Percentiles rank a stretch among this genome's conserved stretches.
Conservation (phyloP, 1,284 basidiomycete species). For the Cryptococcus sp. region DNA sequence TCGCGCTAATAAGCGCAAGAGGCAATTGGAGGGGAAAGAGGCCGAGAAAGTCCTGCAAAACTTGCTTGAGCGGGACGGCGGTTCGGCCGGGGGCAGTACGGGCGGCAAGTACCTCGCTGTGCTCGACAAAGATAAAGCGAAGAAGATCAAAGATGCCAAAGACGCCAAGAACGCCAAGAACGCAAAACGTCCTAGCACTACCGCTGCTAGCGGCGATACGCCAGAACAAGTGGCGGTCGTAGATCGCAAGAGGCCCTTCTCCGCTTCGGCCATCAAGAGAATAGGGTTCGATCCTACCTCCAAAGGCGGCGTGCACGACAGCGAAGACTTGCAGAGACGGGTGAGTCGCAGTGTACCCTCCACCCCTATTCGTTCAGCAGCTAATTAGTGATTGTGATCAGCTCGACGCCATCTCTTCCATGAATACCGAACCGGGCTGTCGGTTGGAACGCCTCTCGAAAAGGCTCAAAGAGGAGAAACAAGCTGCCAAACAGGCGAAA, state of each 20-base stretch:
- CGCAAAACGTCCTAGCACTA: constrained; percentile 31
- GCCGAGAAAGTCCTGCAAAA: constrained; percentile 63
- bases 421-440: constrained; percentile 16
- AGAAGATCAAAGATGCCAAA: constrained; percentile 43
- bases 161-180: constrained; percentile 10
- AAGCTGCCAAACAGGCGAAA: constrained; percentile 11
- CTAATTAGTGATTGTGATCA: constrained; percentile 7
- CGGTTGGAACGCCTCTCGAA: constrained; percentile 12
- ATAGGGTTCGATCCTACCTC: constrained; percentile 52
- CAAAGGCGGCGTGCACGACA: constrained; percentile 15
- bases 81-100: constrained; percentile 28
- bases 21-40: constrained; percentile 63
- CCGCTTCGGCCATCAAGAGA: constrained; percentile 42
- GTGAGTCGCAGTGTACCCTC: constrained; percentile 21
- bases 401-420: constrained; percentile 20
- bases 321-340: constrained; percentile 27
- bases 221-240: constrained; percentile 29
- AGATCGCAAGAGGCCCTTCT: constrained; percentile 44
- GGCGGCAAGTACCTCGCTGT: constrained; percentile 48
- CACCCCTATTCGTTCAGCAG: neutral
- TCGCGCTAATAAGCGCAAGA: constrained; percentile 68
- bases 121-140: constrained; percentile 6
- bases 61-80: constrained; percentile 57
- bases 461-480: constrained; percentile 5
- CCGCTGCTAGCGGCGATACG: constrained; percentile 9